Percentiles rank a stretch among this genome's conserved stretches.
Conservation (phyloP, 768 basidiomycete genomes). For the Mycena rebaudengoi region DNA sequence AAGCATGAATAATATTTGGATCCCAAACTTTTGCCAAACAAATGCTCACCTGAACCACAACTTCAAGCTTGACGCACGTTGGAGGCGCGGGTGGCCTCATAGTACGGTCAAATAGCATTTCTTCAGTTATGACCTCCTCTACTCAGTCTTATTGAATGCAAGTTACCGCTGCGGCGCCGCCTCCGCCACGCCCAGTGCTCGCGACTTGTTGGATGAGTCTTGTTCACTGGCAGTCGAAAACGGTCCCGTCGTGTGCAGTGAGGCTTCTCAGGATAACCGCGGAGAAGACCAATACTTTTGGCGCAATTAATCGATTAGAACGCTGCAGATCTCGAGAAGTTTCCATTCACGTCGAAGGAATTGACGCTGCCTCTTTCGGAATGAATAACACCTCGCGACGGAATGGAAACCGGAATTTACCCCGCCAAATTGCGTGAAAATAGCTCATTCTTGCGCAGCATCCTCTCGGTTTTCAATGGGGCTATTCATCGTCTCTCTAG, state of each 20-base stretch:
- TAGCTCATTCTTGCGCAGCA: background rate
- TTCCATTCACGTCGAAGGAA: background rate
- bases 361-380: conserved; percentile 12
- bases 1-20: too few species aligned
- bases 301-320: conserved; percentile 10
- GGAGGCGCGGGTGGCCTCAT: too few species aligned
- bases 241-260: too few species aligned
- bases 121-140: too few species aligned
- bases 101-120: too few species aligned
- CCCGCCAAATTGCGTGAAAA: background rate
- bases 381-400: background rate
- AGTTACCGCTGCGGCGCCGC: too few species aligned
- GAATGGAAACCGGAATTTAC: background rate
- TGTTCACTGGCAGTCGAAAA: too few species aligned
- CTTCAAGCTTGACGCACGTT: too few species aligned
- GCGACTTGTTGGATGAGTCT: background rate
- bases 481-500: background rate
- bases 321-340: background rate
- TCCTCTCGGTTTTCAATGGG: background rate
- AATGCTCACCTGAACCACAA: too few species aligned
- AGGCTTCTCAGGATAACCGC: background rate
- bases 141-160: too few species aligned
- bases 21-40: too few species aligned
- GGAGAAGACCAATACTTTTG: background rate
- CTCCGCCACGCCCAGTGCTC: background rate